Evolutionary conservation across 495 filamentous ascomycete genomes (phyloP), one percentile per base, ranked within the genome.

Genomic region (Hypoxylon rickii): DNA sequence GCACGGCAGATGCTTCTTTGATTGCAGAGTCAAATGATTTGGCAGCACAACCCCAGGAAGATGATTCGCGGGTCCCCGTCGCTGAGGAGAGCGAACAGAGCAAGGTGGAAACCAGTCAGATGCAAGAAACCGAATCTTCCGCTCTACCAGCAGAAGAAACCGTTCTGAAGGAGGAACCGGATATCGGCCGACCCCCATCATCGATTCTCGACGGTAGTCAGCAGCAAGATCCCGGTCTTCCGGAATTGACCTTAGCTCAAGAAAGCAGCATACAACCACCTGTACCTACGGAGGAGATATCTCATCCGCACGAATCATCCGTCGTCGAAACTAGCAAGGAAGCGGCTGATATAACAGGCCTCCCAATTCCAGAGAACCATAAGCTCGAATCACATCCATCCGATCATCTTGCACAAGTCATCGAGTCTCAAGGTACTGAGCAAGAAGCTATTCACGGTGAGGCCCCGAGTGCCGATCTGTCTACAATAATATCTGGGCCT

Each of bases 51-150:
- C 36, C 34, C 0, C 59, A 48, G 32, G 46, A 44, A 53, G 47
- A 58, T 16, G 31, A 31, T 19, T 12, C 44, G 16, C 52, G 48
- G 26, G 22, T 17, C n/a, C 5, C 16, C 31, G 17, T 18, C 3
- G 38, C 54, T 8, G 64, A 63, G 40, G 67, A 64, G 58, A 55
- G 26, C 33, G 69, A 73, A 44, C 68, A 74, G 47, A 55, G 39
- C 45, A 68, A 70, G 59, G 67, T 70, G 36, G 63, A 58, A 48
- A 56, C 21, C 7, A 58, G 53, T 36, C 39, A 65, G 40, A 18
- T 44, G 24, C 33, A 46, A 32, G 56, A 64, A 19, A 36, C 31
- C 16, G 64, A 51, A 31, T 13, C 50, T 3, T 32, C 50, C 22
- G 10, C 39, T 38, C 16, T 46, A 8, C 57, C 57, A 37, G 22